Percentiles rank a stretch among this genome's conserved stretches.
Conservation (phyloP, 2,329 filamentous ascomycete species). For the Exophiala dermatitidis region DNA sequence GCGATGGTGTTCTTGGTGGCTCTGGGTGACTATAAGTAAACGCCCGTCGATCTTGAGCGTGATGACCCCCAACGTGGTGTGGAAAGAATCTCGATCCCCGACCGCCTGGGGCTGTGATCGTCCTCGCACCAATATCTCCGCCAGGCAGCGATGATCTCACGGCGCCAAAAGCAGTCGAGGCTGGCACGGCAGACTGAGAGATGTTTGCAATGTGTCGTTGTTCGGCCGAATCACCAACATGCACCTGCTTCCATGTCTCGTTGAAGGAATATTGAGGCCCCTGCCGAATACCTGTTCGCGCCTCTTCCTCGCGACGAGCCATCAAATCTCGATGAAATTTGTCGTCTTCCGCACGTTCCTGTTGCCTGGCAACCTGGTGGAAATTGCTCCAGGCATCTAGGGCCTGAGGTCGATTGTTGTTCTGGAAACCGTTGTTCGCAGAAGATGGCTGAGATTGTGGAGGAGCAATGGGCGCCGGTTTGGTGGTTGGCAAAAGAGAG, state of each 20-base stretch:
- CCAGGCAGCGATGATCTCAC: conserved; percentile 32
- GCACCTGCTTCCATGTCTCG: conserved; percentile 43
- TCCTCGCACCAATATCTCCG: conserved; percentile 33
- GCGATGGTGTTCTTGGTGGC: conserved; percentile 38
- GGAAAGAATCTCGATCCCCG: conserved; percentile 47
- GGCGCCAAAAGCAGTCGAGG: conserved; percentile 35
- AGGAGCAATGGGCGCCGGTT: conserved; percentile 42
- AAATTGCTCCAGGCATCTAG: conserved; percentile 41
- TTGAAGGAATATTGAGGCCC: conserved; percentile 35
- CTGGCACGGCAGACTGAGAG: conserved; percentile 32
- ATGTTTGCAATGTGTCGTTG: conserved; percentile 36
- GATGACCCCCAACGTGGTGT: conserved; percentile 13
- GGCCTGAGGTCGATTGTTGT: conserved; percentile 30
- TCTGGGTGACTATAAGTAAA: conserved; percentile 31
- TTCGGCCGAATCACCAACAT: conserved; percentile 35
- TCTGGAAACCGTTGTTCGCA: conserved; percentile 21
- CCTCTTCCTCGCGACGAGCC: conserved; percentile 35
- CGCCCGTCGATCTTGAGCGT: conserved; percentile 31
- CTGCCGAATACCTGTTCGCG: conserved; percentile 30
- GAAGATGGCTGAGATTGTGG: conserved; percentile 33
- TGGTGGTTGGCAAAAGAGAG: conserved; percentile 35
- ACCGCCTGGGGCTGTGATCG: conserved; percentile 31
- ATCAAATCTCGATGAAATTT: conserved; percentile 36
- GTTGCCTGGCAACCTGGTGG: conserved; percentile 34
- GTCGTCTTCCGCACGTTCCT: conserved; percentile 38